Evolutionary conservation across 257 asterid genomes (phyloP).

Genomic region (Cinchona pubescens): DNA sequence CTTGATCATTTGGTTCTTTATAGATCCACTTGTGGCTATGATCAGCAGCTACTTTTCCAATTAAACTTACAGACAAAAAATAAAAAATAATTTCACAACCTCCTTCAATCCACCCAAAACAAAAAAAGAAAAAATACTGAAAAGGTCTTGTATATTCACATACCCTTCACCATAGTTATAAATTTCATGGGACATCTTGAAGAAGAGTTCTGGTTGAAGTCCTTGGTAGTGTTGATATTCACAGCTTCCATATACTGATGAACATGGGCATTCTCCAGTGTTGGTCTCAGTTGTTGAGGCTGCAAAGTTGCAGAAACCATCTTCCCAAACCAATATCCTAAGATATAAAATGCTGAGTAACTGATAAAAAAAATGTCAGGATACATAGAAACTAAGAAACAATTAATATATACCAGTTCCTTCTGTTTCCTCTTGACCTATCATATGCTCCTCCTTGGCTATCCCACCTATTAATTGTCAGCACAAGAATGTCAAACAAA

Average conservation of each 20-base stretch:
- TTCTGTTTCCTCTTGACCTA: constrained; percentile 94
- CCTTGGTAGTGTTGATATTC: constrained; percentile 69
- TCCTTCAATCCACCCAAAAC: not conserved
- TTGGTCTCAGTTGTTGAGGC: constrained; percentile 69
- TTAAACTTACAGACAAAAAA: constrained; percentile 42
- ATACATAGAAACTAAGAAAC: not conserved
- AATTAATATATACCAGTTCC: constrained; percentile 94
- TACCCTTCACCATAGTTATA: constrained; percentile 99
- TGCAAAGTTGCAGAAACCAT: constrained; percentile 96
- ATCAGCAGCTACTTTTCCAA: constrained; percentile 99
- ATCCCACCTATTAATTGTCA: constrained; percentile 69
- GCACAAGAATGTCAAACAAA: not conserved
- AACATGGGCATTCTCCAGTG: constrained; percentile 42
- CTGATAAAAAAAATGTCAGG: not conserved
- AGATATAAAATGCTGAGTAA: not conserved
- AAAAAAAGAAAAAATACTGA: not conserved
- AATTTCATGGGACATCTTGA: constrained; percentile 99
- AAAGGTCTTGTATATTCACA: not conserved
- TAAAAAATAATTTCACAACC: not conserved
- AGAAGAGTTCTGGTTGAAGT: constrained; percentile 90
- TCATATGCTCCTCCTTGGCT: constrained; percentile 89
- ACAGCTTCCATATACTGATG: constrained; percentile 42
- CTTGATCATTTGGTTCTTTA: constrained; percentile 91
- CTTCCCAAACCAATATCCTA: constrained; percentile 99
- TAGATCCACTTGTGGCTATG: constrained; percentile 97